Conservation (phyloP, 768 basidiomycete species). For the Tephrocybe sp. region DNA sequence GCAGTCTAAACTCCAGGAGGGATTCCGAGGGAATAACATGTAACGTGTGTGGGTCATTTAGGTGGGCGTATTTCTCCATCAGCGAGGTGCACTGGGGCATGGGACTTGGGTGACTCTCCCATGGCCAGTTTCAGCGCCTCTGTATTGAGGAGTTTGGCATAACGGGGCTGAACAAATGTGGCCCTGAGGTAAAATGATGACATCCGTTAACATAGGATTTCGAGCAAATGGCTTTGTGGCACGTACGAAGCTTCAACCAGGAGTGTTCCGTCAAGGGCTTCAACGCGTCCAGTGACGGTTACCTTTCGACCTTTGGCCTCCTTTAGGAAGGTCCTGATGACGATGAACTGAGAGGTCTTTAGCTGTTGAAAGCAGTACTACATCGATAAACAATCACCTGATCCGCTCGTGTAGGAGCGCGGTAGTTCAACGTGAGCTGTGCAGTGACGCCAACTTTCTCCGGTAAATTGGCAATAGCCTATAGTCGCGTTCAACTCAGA, state of each 20-base stretch:
- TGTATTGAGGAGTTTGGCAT: constrained; percentile 74
- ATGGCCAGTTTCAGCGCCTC: constrained; percentile 60
- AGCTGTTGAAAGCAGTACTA: not conserved
- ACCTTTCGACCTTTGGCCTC: constrained; percentile 80
- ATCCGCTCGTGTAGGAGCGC: constrained; percentile 86
- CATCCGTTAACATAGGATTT: not conserved
- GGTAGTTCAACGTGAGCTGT: constrained; percentile 77
- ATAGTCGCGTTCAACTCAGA: not conserved
- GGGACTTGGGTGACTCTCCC: constrained; percentile 51
- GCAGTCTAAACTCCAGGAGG: too few relatives aligned
- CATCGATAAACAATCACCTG: constrained; percentile 47
- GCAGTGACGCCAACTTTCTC: constrained; percentile 94
- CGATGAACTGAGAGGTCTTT: constrained; percentile 62
- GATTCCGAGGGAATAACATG: too few relatives aligned
- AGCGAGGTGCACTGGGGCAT: constrained; percentile 37
- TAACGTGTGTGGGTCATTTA: too few relatives aligned
- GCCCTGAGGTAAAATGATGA: constrained; percentile 43
- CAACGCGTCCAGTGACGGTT: constrained; percentile 66
- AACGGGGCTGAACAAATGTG: constrained; percentile 86
- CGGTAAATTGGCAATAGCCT: constrained; percentile 87
- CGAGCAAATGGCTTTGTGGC: constrained; percentile 5
- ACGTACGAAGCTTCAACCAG: constrained; percentile 83
- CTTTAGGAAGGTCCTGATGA: constrained; percentile 69
- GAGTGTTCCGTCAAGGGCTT: constrained; percentile 78
- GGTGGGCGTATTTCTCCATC: constrained; percentile 30